Evolutionary conservation across 768 basidiomycete species (phyloP), one percentile per base, ranked within the genome.

Genomic region (Rhizopogon rudus): DNA sequence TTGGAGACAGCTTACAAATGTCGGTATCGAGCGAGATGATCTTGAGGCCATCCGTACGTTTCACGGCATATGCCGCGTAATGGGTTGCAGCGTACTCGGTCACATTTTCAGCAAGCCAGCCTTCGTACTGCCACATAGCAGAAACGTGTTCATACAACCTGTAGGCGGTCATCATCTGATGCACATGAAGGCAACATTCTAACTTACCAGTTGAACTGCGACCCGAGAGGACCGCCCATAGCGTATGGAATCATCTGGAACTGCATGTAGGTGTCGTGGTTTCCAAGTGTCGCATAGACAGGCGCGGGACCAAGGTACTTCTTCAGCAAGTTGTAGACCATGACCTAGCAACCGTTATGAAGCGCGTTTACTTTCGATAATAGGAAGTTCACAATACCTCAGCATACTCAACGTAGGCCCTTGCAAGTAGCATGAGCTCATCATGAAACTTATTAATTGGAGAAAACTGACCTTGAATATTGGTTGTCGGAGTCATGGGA

Each of bases 401-500:
- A 10, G 76, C 73, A 59, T 87, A 87, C 60, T 75, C 70, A 10
- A 86, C 69, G 54, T 81, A 87, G 25, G 73, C 78, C 64, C 84
- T 85, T 25, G 53, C 40, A 44, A 17, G 31, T 17, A 50, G 16
- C 14, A 13, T 29, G 40, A 50, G 25, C 7, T 16, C 14, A 3
- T 35, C 31, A 20, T 14, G 12, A 16, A 50, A 14, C 8, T 5
- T 16, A 22, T 35, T 10, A 16, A 28, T 37, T 39, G 39, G 44
- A n/a, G 8, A 57, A 44, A 14, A 52, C 72, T 51, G 42, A 78
- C 83, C 82, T 76, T 12, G 81, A 82, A 37, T 88, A 71, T 64
- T 88, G 79, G 56, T 83, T 81, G 49, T 86, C 86, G 2, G 77
- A 61, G 65, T 90, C 88, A 62, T 91, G 88, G 9, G 84, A 77